phyloP scores from a whole-genome alignment of 371 early-diverging fungal species.

The Phascolomyces articulosus region DNA sequence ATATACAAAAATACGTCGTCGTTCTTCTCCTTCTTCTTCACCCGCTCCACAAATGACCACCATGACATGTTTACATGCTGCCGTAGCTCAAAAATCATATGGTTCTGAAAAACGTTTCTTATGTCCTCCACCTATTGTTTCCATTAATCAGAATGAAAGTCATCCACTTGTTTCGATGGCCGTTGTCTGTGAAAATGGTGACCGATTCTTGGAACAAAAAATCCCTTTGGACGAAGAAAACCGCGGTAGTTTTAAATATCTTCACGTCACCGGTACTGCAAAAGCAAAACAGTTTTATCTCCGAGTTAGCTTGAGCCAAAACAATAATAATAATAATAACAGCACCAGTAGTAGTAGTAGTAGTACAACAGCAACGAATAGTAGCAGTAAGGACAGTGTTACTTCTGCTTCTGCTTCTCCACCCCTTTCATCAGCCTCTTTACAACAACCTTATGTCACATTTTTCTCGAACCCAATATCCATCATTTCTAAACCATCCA shows the following conservation, averaged over 20 bases:
- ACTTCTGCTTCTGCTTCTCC: not conserved
- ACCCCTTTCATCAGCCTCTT: not conserved
- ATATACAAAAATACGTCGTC: conserved; percentile 14
- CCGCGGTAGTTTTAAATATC: conserved; percentile 64
- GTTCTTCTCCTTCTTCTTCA: not conserved
- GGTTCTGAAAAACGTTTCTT: conserved; percentile 88
- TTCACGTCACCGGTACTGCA: conserved; percentile 79
- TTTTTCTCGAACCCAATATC: conserved; percentile 73
- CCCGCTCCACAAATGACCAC: conserved; percentile 31
- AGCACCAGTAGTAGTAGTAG: conserved; percentile 33
- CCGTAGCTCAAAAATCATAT: conserved; percentile 89
- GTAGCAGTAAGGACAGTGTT: not conserved
- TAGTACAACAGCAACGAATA: not conserved
- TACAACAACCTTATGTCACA: conserved; percentile 47
- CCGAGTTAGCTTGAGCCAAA: conserved; percentile 40
- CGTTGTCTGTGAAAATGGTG: conserved; percentile 54
- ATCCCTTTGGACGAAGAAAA: conserved; percentile 56
- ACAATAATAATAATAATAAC: conserved; percentile 47
- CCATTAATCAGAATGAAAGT: conserved; percentile 33
- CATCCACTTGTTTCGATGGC: conserved; percentile 61
- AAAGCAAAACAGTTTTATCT: conserved; percentile 82
- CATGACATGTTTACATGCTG: conserved; percentile 67
- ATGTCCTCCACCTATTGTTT: conserved; percentile 86
- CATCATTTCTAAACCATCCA: conserved; percentile 88
- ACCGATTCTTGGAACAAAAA: conserved; percentile 56